A percentile compares a stretch with the other conserved stretches of the same genome.
These are phyloP conservation scores for Paramecium biaurelia DNA, from an alignment of 73 alveolate species.

Conservation along the genomic window DNA sequence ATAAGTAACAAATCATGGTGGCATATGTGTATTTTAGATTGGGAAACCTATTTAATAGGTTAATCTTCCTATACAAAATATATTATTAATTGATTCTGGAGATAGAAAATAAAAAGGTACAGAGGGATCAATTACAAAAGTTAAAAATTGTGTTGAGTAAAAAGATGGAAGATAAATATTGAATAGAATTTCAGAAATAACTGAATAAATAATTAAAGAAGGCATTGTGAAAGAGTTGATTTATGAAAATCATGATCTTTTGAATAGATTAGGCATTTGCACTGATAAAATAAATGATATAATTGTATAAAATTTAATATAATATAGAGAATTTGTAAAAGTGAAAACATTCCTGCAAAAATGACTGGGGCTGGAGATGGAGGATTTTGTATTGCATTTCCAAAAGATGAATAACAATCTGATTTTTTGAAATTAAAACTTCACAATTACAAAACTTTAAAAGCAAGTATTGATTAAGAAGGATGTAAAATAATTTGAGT, in stretches of 20 bases:
- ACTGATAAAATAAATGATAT: not conserved
- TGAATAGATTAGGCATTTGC: constrained; percentile 5
- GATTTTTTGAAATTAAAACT: not conserved
- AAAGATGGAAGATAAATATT: not conserved
- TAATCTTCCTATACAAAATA: not conserved
- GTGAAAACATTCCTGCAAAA: not conserved
- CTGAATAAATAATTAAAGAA: not conserved
- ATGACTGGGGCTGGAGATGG: constrained; percentile 57
- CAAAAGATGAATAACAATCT: not conserved
- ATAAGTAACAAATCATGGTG: not conserved
- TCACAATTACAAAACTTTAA: not conserved
- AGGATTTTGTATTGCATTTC: constrained; percentile 45
- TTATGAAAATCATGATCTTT: constrained; percentile 20
- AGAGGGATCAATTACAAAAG: not conserved
- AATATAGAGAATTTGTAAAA: not conserved
- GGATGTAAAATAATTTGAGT: not conserved
- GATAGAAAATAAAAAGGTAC: not conserved
- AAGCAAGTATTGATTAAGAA: not conserved
- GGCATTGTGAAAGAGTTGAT: not conserved
- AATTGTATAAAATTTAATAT: not conserved
- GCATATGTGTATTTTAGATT: not conserved
- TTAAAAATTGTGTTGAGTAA: not conserved
- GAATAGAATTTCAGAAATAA: not conserved
- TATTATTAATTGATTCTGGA: constrained; percentile 13
- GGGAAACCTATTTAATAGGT: not conserved